A percentile compares a stretch with the other conserved stretches of the same genome.
These are phyloP conservation scores for Sophora flavescens DNA, from an alignment of 306 rosid genomes.

Conservation along the genomic window DNA sequence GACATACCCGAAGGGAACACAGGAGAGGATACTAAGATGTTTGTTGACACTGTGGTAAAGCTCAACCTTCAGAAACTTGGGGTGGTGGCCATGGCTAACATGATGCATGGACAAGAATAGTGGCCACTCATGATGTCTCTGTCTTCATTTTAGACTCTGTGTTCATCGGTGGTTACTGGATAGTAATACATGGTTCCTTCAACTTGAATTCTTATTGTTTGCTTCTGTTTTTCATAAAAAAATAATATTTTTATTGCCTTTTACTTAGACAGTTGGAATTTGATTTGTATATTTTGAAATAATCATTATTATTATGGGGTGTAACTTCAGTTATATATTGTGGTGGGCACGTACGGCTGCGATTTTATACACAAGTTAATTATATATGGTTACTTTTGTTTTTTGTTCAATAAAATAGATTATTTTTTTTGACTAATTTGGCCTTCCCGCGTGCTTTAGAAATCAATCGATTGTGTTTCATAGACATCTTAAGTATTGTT, in stretches of 20 bases:
- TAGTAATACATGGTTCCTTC: conserved; percentile 3
- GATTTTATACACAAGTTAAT: neutral
- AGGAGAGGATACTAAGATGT: conserved; percentile 88
- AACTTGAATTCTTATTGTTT: conserved; percentile 31
- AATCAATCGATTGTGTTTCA: conserved; percentile 9
- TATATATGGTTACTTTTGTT: neutral
- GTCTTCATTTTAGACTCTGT: neutral
- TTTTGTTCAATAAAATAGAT: neutral
- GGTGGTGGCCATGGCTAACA: conserved; percentile 57
- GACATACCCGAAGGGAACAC: conserved; percentile 91
- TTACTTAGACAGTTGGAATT: neutral
- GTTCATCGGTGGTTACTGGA: neutral
- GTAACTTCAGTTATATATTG: neutral
- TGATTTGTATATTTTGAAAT: neutral
- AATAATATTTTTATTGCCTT: neutral
- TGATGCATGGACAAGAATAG: conserved; percentile 48
- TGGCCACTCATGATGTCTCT: neutral
- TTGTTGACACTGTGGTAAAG: conserved; percentile 82
- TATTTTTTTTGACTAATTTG: too few species aligned
- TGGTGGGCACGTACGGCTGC: neutral
- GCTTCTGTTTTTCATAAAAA: neutral
- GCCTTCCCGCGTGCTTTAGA: too few species aligned
- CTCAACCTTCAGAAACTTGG: conserved; percentile 92
- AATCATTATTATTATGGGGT: neutral
- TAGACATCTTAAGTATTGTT: too few species aligned